Base-by-base conservation (phyloP, 208 protist species). In the Trypanosoma scelopori region DNA sequence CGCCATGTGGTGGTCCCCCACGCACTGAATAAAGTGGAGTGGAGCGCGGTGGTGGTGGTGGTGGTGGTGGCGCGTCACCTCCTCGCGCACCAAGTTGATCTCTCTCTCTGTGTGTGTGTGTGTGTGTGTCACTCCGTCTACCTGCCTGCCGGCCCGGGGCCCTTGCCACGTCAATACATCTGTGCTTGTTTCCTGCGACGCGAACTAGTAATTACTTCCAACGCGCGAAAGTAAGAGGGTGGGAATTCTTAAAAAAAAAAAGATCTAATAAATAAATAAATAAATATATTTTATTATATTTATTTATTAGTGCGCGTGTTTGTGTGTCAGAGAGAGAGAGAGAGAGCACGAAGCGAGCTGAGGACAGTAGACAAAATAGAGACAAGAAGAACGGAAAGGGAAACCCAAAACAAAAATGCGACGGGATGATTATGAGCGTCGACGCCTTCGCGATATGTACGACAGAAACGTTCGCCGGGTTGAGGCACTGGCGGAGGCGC, bases 381-480 rank as follows among this genome's bases (percentile, higher is more conserved):
- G 23, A 39, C 27, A 50, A 37, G 16, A 49, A 20, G 47, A 35
- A 49, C n/a, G n/a, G n/a, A n/a, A n/a, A n/a, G n/a, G n/a, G n/a
- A n/a, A n/a, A n/a, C n/a, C 52, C 41, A n/a, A 55, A 46, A 46
- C n/a, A 12, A 47, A 55, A 25, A 93, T 92, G 85, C 41, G 73
- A 32, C 81, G 82, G 52, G 78, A 92, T 55, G 79, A 96, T 55
- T 84, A 72, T 48, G 74, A 93, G 55, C 87, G 87, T 55, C 84
- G 85, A 50, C 86, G 86, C 50, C 82, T 93, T 41, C 84, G 87
- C 65, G 81, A 76, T 39, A 46, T 91, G 18, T 93, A 96, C 64
- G 85, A 96, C 23, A 82, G 85, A 48, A 92, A 93, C 74, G 75
- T 80, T 53, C 73, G 66, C 55, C 87, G 87, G 50, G 85, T 92